phyloP scores from a whole-genome alignment of 768 basidiomycete genomes.

The Mycena filopes region DNA sequence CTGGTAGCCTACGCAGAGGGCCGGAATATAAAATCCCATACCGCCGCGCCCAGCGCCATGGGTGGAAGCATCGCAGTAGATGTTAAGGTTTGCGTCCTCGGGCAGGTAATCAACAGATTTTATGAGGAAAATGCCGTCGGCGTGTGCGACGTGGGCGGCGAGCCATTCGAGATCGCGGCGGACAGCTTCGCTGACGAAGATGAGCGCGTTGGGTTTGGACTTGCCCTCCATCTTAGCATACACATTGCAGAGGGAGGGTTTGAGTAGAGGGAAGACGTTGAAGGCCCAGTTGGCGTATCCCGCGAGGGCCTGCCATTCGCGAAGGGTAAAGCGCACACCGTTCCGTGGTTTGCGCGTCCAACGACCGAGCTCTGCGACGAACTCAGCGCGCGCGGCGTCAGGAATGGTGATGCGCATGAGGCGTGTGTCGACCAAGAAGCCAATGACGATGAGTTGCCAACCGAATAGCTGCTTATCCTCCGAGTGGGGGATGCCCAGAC shows the following conservation, averaged over 20 bases:
- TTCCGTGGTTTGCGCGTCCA: background rate
- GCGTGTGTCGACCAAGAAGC: constrained; percentile 49
- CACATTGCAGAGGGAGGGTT: constrained; percentile 38
- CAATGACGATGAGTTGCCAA: constrained; percentile 46
- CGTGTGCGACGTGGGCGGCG: constrained; percentile 31
- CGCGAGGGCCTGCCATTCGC: constrained; percentile 33
- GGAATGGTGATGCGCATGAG: constrained; percentile 42
- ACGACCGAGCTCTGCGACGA: constrained; percentile 2
- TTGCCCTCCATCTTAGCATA: constrained; percentile 44
- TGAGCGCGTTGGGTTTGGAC: constrained; percentile 28
- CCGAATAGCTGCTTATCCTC: constrained; percentile 51
- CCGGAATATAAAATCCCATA: background rate
- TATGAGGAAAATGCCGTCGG: constrained; percentile 40
- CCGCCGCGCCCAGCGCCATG: constrained; percentile 20
- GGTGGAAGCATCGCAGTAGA: background rate
- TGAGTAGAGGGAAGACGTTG: constrained; percentile 43
- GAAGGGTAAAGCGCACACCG: background rate
- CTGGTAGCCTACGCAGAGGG: background rate
- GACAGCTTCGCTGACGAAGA: constrained; percentile 45
- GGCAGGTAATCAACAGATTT: constrained; percentile 28
- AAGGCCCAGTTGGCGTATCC: constrained; percentile 47
- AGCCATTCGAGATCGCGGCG: constrained; percentile 48
- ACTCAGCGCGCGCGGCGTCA: constrained; percentile 3
- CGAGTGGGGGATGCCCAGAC: constrained; percentile 51
- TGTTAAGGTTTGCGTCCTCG: too few relatives aligned